These are phyloP conservation scores for Platanthera zijinensis DNA, from an alignment of 106 monocot species.

Conservation along the genomic window DNA sequence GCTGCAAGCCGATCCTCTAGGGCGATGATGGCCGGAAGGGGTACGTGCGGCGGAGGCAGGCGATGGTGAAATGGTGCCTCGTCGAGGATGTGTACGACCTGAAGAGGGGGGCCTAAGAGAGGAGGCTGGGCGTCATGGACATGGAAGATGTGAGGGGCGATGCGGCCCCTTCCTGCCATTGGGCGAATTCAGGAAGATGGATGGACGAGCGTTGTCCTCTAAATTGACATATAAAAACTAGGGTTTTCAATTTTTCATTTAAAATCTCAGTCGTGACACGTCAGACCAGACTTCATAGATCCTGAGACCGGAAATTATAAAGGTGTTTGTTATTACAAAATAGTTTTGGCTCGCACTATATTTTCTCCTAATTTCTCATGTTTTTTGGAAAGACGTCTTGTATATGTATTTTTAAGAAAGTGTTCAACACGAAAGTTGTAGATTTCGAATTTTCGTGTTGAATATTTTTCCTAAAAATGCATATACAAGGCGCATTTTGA, in stretches of 20 bases:
- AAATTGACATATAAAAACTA: background rate
- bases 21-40: background rate
- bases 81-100: slow-evolving; percentile 7
- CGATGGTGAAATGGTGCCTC: slow-evolving; percentile 12
- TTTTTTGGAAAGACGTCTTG: too few species aligned
- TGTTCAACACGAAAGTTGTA: too few species aligned
- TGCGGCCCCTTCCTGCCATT: slow-evolving; percentile 15
- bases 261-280: too few species aligned
- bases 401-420: too few species aligned
- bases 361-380: too few species aligned
- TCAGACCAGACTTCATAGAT: too few species aligned
- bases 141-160: slow-evolving; percentile 11
- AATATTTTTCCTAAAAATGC: too few species aligned
- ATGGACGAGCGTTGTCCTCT: background rate
- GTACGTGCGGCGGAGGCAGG: slow-evolving; percentile 4
- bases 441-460: too few species aligned
- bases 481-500: too few species aligned
- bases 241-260: background rate
- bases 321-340: too few species aligned
- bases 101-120: slow-evolving; percentile 8
- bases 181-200: background rate
- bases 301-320: too few species aligned
- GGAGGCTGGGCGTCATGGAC: slow-evolving; percentile 3
- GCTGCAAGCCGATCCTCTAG: slow-evolving; percentile 54
- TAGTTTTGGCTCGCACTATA: too few species aligned